A percentile compares a stretch with the other conserved stretches of the same genome.
These are phyloP conservation scores for Ophiostoma perfectum DNA, from an alignment of 2,329 filamentous ascomycete genomes.

Conservation along the genomic window DNA sequence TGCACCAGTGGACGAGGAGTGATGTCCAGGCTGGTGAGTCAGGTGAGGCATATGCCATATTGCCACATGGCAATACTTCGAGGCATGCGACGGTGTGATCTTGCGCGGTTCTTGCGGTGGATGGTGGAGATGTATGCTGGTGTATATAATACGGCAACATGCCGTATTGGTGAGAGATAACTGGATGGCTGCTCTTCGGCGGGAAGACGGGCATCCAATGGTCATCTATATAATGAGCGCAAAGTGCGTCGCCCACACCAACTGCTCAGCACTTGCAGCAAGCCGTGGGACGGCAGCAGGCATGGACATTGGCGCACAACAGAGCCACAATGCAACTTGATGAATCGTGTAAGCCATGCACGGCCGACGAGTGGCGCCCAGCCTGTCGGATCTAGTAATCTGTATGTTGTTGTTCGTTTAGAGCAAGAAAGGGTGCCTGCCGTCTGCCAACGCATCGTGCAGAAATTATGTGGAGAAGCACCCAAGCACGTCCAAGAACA, in stretches of 20 bases:
- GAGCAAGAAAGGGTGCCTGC: conserved; percentile 27
- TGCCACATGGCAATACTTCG: too few species aligned
- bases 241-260: neutral
- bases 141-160: neutral
- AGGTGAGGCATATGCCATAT: too few species aligned
- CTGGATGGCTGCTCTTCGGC: neutral
- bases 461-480: conserved; percentile 33
- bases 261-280: conserved; percentile 15
- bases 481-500: conserved; percentile 19
- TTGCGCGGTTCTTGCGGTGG: too few species aligned
- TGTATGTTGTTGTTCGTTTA: conserved; percentile 27
- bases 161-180: too few species aligned
- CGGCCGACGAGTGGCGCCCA: conserved; percentile 18
- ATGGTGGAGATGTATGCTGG: neutral
- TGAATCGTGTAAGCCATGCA: conserved; percentile 7
- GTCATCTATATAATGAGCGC: neutral
- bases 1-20: too few species aligned
- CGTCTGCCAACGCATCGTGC: conserved; percentile 37
- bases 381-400: conserved; percentile 26
- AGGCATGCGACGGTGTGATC: too few species aligned
- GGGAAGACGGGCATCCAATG: neutral
- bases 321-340: conserved; percentile 8
- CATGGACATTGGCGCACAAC: conserved; percentile 1
- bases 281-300: conserved; percentile 14
- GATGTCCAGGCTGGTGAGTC: too few species aligned